Evolutionary conservation across 2,329 filamentous ascomycete species (phyloP).

Genomic region (Metarhizium guizhouense): DNA sequence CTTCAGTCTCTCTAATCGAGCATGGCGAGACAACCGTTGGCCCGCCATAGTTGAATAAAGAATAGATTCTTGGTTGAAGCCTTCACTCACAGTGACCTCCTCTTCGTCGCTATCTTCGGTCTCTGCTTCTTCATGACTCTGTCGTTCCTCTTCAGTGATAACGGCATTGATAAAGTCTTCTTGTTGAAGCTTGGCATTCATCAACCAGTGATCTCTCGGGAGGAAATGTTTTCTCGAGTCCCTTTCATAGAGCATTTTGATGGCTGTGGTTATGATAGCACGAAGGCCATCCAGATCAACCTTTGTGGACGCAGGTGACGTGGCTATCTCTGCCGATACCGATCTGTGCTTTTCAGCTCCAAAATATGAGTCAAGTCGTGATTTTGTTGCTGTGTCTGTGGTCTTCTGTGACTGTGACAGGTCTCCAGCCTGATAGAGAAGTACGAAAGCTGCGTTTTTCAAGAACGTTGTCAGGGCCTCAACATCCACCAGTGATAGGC

Average conservation of each 20-base stretch:
- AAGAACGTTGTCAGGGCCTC: constrained; percentile 71
- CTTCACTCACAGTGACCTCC: constrained; percentile 24
- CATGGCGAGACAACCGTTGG: constrained; percentile 52
- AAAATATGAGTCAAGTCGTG: constrained; percentile 22
- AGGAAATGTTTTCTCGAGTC: constrained; percentile 84
- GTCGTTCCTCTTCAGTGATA: constrained; percentile 77
- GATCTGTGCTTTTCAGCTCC: constrained; percentile 4
- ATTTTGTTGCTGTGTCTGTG: constrained; percentile 12
- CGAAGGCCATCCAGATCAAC: constrained; percentile 71
- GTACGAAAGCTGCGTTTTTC: constrained; percentile 81
- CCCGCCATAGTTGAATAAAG: constrained; percentile 34
- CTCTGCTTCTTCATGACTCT: constrained; percentile 42
- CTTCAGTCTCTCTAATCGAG: constrained; percentile 54
- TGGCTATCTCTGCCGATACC: background rate
- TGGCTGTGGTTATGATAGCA: constrained; percentile 66
- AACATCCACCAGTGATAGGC: constrained; percentile 63
- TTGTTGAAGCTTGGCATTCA: constrained; percentile 84
- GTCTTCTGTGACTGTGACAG: constrained; percentile 25
- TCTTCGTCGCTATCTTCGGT: constrained; percentile 18
- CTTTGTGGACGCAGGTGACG: constrained; percentile 12
- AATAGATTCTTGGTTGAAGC: constrained; percentile 17
- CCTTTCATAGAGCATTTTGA: constrained; percentile 85
- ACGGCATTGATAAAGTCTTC: constrained; percentile 78
- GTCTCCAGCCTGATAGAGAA: constrained; percentile 76
- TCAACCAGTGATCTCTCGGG: constrained; percentile 81